phyloP scores from a whole-genome alignment of 2,329 filamentous ascomycete genomes.

The Periglandula ipomoeae region DNA sequence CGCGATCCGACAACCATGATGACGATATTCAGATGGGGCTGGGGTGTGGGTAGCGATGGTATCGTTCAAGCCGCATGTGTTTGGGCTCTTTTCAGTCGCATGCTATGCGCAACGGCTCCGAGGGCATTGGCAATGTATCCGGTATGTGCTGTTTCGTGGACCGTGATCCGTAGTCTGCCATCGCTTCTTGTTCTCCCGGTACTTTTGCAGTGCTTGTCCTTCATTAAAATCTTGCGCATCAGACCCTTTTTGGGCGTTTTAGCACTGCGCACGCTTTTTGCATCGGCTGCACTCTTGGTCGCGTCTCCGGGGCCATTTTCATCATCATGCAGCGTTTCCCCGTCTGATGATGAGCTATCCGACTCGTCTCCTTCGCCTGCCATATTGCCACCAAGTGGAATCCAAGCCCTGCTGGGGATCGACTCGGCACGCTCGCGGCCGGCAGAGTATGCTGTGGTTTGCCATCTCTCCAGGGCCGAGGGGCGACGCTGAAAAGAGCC shows the following conservation, averaged over 20 bases:
- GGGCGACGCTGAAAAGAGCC: not conserved
- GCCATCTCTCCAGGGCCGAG: constrained; percentile 7
- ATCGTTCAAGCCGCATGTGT: constrained; percentile 13
- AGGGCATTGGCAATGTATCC: constrained; percentile 69
- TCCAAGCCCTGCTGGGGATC: constrained; percentile 9
- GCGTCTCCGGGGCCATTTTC: not conserved
- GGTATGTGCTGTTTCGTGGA: constrained; percentile 59
- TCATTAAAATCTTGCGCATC: constrained; percentile 2
- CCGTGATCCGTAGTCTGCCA: constrained; percentile 61
- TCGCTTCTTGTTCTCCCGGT: constrained; percentile 58
- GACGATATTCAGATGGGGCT: constrained; percentile 62
- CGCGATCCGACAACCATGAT: constrained; percentile 77
- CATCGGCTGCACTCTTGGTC: not conserved
- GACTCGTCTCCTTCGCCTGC: not conserved
- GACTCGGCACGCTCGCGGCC: constrained; percentile 5
- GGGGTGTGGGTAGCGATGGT: constrained; percentile 20
- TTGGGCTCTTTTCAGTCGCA: constrained; percentile 10
- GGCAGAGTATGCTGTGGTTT: constrained; percentile 1
- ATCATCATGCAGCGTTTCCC: not conserved
- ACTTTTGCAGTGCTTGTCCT: constrained; percentile 55
- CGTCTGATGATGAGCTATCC: constrained; percentile 5
- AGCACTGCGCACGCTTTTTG: not conserved
- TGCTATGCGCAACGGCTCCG: constrained; percentile 48
- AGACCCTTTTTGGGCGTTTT: not conserved
- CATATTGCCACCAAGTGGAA: constrained; percentile 1